Conservation (phyloP, 2,329 filamentous ascomycete genomes). For the Dactylellina sp. region DNA sequence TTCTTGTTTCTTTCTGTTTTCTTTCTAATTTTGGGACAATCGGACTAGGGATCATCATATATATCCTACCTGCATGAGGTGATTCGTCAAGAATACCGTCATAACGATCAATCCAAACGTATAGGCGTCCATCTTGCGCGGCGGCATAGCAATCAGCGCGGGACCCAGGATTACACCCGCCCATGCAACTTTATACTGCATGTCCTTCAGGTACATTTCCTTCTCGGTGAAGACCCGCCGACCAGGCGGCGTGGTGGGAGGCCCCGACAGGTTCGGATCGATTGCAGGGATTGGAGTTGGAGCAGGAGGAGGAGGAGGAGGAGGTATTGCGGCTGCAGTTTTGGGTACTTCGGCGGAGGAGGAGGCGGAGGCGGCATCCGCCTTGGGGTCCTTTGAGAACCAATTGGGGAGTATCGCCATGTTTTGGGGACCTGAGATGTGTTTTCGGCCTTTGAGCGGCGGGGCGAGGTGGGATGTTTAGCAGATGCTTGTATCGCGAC, state of each 20-base stretch:
- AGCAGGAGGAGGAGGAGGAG: constrained; percentile 6
- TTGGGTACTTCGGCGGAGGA: constrained; percentile 1
- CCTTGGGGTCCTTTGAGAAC: constrained; percentile 32
- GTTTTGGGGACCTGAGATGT: background rate
- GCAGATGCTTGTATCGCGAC: constrained; percentile 1
- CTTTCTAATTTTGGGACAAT: too few relatives aligned
- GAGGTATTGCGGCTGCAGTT: constrained; percentile 19
- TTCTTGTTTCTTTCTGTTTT: too few relatives aligned
- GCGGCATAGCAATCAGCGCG: constrained; percentile 69
- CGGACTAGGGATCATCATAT: background rate
- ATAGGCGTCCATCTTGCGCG: constrained; percentile 71
- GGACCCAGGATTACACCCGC: constrained; percentile 69
- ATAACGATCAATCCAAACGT: constrained; percentile 35
- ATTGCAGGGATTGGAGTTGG: background rate
- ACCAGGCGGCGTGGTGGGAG: constrained; percentile 23
- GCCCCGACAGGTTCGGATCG: constrained; percentile 6
- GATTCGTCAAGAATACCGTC: constrained; percentile 24
- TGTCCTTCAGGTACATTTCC: constrained; percentile 60
- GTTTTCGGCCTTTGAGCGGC: constrained; percentile 6
- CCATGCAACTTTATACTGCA: constrained; percentile 67
- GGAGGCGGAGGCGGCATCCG: too few relatives aligned
- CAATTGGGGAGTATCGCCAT: constrained; percentile 23
- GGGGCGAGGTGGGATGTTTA: background rate
- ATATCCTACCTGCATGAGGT: constrained; percentile 30
- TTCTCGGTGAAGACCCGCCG: constrained; percentile 51